Percentiles rank a stretch among this genome's conserved stretches.
phyloP scores from a whole-genome alignment of 768 basidiomycete species.

The Boletus insuetus region DNA sequence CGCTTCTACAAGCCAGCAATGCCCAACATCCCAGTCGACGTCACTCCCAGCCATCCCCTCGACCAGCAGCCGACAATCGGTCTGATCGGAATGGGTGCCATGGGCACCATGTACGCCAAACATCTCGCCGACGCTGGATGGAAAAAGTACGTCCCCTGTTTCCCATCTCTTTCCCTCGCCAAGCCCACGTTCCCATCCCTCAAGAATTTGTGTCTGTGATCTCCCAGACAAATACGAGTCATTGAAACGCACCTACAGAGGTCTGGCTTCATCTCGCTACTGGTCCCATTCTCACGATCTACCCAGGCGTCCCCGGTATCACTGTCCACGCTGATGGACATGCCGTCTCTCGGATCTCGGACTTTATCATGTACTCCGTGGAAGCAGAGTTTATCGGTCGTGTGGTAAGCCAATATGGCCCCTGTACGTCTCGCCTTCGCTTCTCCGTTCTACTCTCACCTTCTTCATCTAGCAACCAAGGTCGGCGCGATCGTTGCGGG shows the following conservation, averaged over 20 bases:
- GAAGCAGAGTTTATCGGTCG: slow-evolving; percentile 84
- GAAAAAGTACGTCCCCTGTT: slow-evolving; percentile 54
- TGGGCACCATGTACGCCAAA: slow-evolving; percentile 93
- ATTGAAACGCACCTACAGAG: slow-evolving; percentile 57
- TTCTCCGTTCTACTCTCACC: background rate
- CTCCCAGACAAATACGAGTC: slow-evolving; percentile 67
- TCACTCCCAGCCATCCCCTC: slow-evolving; percentile 34
- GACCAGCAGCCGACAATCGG: slow-evolving; percentile 76
- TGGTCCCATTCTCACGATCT: slow-evolving; percentile 12
- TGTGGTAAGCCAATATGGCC: slow-evolving; percentile 87
- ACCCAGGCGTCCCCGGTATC: slow-evolving; percentile 56
- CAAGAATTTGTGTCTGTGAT: slow-evolving; percentile 90
- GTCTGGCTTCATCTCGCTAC: slow-evolving; percentile 45
- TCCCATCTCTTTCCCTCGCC: background rate
- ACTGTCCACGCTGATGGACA: slow-evolving; percentile 78
- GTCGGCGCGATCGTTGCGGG: slow-evolving; percentile 89
- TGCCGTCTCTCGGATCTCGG: slow-evolving; percentile 81
- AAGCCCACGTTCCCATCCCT: background rate
- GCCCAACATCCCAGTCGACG: slow-evolving; percentile 8
- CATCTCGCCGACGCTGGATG: slow-evolving; percentile 81
- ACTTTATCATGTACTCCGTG: slow-evolving; percentile 93
- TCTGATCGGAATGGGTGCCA: slow-evolving; percentile 95
- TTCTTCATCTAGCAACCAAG: slow-evolving; percentile 69
- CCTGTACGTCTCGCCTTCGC: slow-evolving; percentile 54
- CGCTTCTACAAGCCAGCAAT: too few species aligned